Percentiles rank a stretch among this genome's conserved stretches.
Conservation (phyloP, 2,329 filamentous ascomycete genomes). For the Xylogone sp. region DNA sequence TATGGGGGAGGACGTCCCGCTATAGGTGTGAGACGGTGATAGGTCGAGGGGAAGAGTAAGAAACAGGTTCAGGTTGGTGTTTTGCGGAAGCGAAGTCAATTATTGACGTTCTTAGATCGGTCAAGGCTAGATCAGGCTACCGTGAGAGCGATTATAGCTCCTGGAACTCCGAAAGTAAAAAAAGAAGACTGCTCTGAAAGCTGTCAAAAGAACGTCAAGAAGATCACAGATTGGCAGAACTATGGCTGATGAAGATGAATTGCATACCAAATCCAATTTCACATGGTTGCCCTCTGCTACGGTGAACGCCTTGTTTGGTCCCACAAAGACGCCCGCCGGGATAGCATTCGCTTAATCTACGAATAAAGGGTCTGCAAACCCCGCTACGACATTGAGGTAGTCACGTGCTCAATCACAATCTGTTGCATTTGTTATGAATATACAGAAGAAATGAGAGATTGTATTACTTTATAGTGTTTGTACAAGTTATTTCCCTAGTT, state of each 20-base stretch:
- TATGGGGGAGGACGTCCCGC: neutral
- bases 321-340: neutral
- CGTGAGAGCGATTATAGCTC: neutral
- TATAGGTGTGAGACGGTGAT: neutral
- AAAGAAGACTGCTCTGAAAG: neutral
- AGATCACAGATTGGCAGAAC: neutral
- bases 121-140: slow-evolving; percentile 2
- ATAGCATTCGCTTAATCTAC: neutral
- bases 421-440: too few species aligned
- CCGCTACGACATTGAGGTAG: neutral
- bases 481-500: too few species aligned
- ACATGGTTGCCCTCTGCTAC: neutral
- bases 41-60: neutral
- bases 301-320: neutral
- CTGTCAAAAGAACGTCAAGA: slow-evolving; percentile 4
- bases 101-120: slow-evolving; percentile 1
- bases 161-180: neutral
- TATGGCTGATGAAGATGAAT: neutral
- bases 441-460: too few species aligned
- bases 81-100: slow-evolving; percentile 4
- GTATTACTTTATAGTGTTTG: too few species aligned
- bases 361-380: neutral
- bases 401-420: neutral
- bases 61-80: neutral
- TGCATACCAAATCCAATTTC: neutral